Base-by-base conservation (phyloP, 106 monocot genomes). In the Xerophyta viscosa region DNA sequence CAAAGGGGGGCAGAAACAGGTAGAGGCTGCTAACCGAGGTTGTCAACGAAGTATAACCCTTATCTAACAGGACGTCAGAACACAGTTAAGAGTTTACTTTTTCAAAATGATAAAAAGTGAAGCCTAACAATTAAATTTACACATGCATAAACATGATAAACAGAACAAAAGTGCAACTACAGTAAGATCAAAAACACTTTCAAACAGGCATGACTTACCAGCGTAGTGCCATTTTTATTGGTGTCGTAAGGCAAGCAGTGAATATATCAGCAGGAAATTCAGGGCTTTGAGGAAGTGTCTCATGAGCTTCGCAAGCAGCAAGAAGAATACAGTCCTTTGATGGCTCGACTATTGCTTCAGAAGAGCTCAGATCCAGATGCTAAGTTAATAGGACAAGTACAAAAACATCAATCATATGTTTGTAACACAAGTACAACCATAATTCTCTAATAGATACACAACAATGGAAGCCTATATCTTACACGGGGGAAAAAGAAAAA, bases 261-360 rank as follows among this genome's bases (percentile, higher is more conserved):
- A 98, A 88, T 18, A 98, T 76, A 86, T 96, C 96, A 65, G 96
- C 88, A 39, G 96, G 96, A 69, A 86, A 98, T 56, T 98, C 85
- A 24, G 62, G 72, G 74, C 96, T 98, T 47, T 89, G 88, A 25
- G 89, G 96, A 59, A 98, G 84, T 37, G 79, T 89, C 54, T 98
- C 85, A 55, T 98, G 78, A 37, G 85, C 75, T 69, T 82, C 84
- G 73, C 89, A 98, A 17, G 96, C 85, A 59, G 89, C 96, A 65
- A 98, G 82, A 33, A 98, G 60, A 70, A 98, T 98, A 57, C 96
- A 89, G 29, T 89, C 96, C 41, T 81, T 96, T 17, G 71, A 71
- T 18, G 76, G 64, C 58, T 71, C 58, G 36, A 41, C 46, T 23
- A 76, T 49, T 27, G 66, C 18, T 61, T 75, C 72, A 71, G 88